Evolutionary conservation across 441 rosid genomes (phyloP), one percentile per base, ranked within the genome.

Genomic region (Capsella rubella): DNA sequence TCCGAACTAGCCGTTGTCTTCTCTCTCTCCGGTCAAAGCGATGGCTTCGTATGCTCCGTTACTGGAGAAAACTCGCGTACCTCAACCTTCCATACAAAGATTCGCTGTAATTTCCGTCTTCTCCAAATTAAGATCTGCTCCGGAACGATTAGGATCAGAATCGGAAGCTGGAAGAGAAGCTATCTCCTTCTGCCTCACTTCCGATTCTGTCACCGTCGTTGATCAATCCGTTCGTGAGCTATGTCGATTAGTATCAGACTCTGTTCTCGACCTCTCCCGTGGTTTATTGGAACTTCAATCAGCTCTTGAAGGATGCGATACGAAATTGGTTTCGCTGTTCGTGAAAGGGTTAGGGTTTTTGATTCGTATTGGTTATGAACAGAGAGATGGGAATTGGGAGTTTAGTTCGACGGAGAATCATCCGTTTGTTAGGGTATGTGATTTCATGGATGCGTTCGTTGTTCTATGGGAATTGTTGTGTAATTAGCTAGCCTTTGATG

Each of bases 221-320:
- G 94, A 95, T 78, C 97, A 92, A 69, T 75, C 97, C 10, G 94
- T 89, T 74, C 91, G 91, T 60, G 97, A 95, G 84, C 82, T 92
- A 43, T 89, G 96, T 81, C 88, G 90, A 55, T 84, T 92, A 56
- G 89, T 92, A 54, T 78, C 79, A 25, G 92, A 88, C 79, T 82
- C 90, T 46, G 81, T 64, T 57, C 43, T 87, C 58, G 86, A 89
- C 60, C 64, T 85, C 60, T 74, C 93, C 46, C 81, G 79, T 56
- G 90, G 87, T 1, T 75, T 92, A 71, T 27, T 88, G 73, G 97
- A 90, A 83, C 93, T 92, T 56, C 99, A 87, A 72, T 89, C 97
- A 12, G 85, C 97, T 12, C 89, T 92, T 66, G 95, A 92, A 82
- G 97, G 86, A 25, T 81, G 91, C 67, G 86, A 85, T 46, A 55